phyloP scores from a whole-genome alignment of 768 basidiomycete genomes.

The Tricholoma furcatifolium region DNA sequence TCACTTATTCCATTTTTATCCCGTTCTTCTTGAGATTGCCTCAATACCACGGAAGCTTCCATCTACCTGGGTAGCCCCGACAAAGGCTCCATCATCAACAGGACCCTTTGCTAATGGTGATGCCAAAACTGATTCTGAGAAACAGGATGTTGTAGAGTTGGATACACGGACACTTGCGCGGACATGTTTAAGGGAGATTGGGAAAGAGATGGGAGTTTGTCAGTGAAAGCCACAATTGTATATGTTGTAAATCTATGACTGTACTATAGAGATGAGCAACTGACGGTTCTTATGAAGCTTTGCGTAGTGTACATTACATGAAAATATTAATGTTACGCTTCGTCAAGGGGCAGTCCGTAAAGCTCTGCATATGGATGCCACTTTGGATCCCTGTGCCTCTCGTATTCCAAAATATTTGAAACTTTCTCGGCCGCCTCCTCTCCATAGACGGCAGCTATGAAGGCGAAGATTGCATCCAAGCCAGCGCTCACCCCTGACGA shows the following conservation, averaged over 20 bases:
- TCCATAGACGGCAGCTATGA: slow-evolving; percentile 37
- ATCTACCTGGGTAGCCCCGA: slow-evolving; percentile 54
- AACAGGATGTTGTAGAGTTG: slow-evolving; percentile 39
- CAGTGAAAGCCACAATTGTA: slow-evolving; percentile 1
- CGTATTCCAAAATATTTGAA: slow-evolving; percentile 36
- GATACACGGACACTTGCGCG: slow-evolving; percentile 68
- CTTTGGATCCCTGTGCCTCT: slow-evolving; percentile 32
- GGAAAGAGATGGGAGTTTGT: slow-evolving; percentile 67
- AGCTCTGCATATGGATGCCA: slow-evolving; percentile 39
- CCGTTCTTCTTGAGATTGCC: slow-evolving; percentile 74
- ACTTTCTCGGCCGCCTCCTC: slow-evolving; percentile 28
- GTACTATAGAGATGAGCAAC: not conserved
- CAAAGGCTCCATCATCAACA: slow-evolving; percentile 9
- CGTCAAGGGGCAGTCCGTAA: slow-evolving; percentile 18
- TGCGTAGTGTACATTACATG: too few species aligned
- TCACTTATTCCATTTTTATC: slow-evolving; percentile 88
- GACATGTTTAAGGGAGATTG: slow-evolving; percentile 66
- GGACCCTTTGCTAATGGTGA: slow-evolving; percentile 6
- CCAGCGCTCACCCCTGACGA: slow-evolving; percentile 47
- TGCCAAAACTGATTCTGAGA: slow-evolving; percentile 5
- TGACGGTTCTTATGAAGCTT: not conserved
- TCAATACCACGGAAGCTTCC: slow-evolving; percentile 70
- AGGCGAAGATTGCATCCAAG: slow-evolving; percentile 35
- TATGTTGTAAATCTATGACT: not conserved
- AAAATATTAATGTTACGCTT: not conserved